Percentiles rank a stretch among this genome's conserved stretches.
phyloP scores from a whole-genome alignment of 371 early-diverging fungal genomes.

The Rhizopus arrhizus region DNA sequence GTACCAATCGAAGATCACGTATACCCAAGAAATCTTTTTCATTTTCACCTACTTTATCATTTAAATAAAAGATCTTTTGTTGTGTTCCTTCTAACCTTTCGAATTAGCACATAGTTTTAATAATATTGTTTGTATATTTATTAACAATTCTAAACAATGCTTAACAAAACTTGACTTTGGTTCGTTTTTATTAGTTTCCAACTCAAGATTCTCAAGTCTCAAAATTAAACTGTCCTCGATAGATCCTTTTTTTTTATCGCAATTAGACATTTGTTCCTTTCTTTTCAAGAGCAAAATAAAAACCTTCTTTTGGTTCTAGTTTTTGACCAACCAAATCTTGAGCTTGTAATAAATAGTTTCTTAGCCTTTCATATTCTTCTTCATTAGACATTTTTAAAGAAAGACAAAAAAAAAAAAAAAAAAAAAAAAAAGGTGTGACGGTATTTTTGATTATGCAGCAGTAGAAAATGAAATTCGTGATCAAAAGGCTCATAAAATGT shows the following conservation, averaged over 20 bases:
- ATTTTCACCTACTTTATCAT: conserved; percentile 4
- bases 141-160: conserved; percentile 31
- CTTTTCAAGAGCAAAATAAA: background rate
- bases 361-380: conserved; percentile 4
- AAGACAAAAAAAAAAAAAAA: conserved; percentile 8
- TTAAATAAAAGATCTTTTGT: background rate
- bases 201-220: conserved; percentile 21
- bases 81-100: conserved; percentile 17
- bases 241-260: conserved; percentile 19
- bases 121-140: conserved; percentile 30
- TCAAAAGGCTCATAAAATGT: too few relatives aligned
- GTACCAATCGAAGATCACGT: conserved; percentile 63
- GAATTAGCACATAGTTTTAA: conserved; percentile 23
- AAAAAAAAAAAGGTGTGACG: background rate
- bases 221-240: conserved; percentile 20
- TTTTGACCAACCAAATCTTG: conserved; percentile 28
- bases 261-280: background rate
- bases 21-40: conserved; percentile 60
- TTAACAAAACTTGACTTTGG: conserved; percentile 30
- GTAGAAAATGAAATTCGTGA: too few relatives aligned
- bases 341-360: conserved; percentile 15
- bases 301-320: conserved; percentile 27
- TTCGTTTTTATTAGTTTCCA: conserved; percentile 10
- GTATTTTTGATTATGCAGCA: too few relatives aligned
- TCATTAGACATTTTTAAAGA: conserved; percentile 22